Evolutionary conservation across 495 filamentous ascomycete species (phyloP).

Genomic region (Talaromyces proteolyticus): DNA sequence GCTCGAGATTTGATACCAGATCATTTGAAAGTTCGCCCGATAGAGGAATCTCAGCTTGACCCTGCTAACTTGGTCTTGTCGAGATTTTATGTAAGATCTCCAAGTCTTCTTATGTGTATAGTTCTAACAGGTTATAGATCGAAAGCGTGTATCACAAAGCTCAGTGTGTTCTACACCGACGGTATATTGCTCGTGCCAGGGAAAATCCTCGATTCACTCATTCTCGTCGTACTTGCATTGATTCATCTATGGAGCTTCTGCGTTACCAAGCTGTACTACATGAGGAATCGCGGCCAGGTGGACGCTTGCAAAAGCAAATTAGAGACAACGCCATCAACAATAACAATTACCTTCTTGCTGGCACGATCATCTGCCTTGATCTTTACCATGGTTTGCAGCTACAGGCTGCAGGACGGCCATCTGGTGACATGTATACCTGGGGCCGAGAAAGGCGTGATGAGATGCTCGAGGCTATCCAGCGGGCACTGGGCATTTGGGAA

Average conservation of each 20-base stretch:
- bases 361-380: constrained; percentile 85
- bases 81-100: constrained; percentile 54
- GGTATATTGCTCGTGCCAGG: constrained; percentile 72
- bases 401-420: constrained; percentile 29
- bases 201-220: constrained; percentile 76
- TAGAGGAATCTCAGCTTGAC: constrained; percentile 74
- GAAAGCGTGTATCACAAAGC: constrained; percentile 88
- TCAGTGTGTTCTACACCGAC: constrained; percentile 81
- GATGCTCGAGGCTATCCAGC: constrained; percentile 69
- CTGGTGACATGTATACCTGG: constrained; percentile 59
- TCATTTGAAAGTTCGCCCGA: constrained; percentile 66
- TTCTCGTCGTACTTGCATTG: constrained; percentile 79
- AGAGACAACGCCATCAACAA: constrained; percentile 73
- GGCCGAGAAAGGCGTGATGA: constrained; percentile 62
- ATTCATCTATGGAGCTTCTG: constrained; percentile 77
- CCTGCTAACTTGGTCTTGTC: constrained; percentile 78
- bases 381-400: constrained; percentile 43
- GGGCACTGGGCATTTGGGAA: constrained; percentile 73
- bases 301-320: constrained; percentile 66
- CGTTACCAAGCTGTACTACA: constrained; percentile 71
- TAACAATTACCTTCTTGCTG: constrained; percentile 81
- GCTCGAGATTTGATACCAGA: constrained; percentile 66
- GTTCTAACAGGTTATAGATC: constrained; percentile 33
- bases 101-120: background rate
- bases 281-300: constrained; percentile 63